Evolutionary conservation across 2,329 filamentous ascomycete genomes (phyloP).

Genomic region (Macrophomina phaseolina): DNA sequence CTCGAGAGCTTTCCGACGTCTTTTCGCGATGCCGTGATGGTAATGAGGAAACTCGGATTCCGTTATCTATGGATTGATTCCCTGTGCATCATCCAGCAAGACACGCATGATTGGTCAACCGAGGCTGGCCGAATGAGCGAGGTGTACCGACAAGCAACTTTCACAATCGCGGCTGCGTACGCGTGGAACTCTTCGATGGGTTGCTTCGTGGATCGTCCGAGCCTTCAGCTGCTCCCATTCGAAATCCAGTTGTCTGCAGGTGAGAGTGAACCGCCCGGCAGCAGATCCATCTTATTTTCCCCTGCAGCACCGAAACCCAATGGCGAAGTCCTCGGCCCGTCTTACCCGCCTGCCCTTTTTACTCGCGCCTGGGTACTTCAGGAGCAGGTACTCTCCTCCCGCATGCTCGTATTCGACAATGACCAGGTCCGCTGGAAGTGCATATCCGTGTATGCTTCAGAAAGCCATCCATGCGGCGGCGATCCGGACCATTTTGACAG

Average conservation of each 20-base stretch:
- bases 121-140: constrained; percentile 21
- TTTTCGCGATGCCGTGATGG: constrained; percentile 4
- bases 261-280: neutral
- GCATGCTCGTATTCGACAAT: neutral
- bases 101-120: constrained; percentile 13
- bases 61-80: constrained; percentile 32
- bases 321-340: neutral
- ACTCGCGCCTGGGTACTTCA: constrained; percentile 16
- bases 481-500: constrained; percentile 30
- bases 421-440: neutral
- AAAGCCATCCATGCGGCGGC: constrained; percentile 30
- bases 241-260: neutral
- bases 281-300: neutral
- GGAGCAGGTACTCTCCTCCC: constrained; percentile 14
- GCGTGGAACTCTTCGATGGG: neutral
- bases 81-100: constrained; percentile 30
- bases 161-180: constrained; percentile 11
- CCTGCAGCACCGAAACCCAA: too few relatives aligned
- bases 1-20: too few relatives aligned
- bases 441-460: constrained; percentile 30
- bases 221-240: neutral
- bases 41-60: neutral
- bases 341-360: neutral
- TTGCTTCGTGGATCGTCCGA: neutral
- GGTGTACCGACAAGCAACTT: neutral